Percentiles rank a stretch among this genome's conserved stretches.
Conservation (phyloP, 768 basidiomycete genomes). For the Suillus occidentalis region DNA sequence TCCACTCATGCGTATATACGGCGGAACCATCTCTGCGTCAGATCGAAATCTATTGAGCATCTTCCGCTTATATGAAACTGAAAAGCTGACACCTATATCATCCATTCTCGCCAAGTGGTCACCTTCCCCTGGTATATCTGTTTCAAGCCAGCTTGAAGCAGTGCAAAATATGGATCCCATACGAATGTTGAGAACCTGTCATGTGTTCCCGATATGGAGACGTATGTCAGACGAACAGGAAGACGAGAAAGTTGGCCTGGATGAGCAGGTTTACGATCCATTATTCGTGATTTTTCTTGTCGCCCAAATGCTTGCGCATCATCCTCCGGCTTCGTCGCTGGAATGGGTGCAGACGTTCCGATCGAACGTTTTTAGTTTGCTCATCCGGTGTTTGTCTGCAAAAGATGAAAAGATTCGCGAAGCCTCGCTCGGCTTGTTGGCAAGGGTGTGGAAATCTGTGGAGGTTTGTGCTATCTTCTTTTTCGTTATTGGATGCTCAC, state of each 20-base stretch:
- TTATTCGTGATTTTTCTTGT: slow-evolving; percentile 71
- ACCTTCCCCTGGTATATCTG: slow-evolving; percentile 39
- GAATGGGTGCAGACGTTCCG: slow-evolving; percentile 63
- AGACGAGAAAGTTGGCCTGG: slow-evolving; percentile 25
- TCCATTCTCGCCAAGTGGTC: slow-evolving; percentile 71
- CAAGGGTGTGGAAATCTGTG: slow-evolving; percentile 57
- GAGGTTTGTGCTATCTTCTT: slow-evolving; percentile 46
- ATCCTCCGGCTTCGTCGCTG: slow-evolving; percentile 58
- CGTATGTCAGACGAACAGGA: slow-evolving; percentile 40
- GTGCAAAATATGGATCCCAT: slow-evolving; percentile 69
- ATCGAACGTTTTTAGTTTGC: slow-evolving; percentile 73
- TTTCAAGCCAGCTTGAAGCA: slow-evolving; percentile 57
- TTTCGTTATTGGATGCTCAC: background rate
- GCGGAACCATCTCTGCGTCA: slow-evolving; percentile 62
- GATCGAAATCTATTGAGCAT: slow-evolving; percentile 73
- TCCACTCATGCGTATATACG: slow-evolving; percentile 72
- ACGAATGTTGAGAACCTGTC: slow-evolving; percentile 67
- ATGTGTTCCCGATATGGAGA: slow-evolving; percentile 70
- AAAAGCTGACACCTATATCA: slow-evolving; percentile 64
- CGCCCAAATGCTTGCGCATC: slow-evolving; percentile 61
- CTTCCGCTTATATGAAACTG: slow-evolving; percentile 74
- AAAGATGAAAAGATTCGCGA: slow-evolving; percentile 60
- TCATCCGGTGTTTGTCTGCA: slow-evolving; percentile 71
- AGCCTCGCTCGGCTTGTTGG: slow-evolving; percentile 60
- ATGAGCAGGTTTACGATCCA: slow-evolving; percentile 71